Conservation (phyloP, 345 rosid genomes). For the Raphanus raphanistrum region DNA sequence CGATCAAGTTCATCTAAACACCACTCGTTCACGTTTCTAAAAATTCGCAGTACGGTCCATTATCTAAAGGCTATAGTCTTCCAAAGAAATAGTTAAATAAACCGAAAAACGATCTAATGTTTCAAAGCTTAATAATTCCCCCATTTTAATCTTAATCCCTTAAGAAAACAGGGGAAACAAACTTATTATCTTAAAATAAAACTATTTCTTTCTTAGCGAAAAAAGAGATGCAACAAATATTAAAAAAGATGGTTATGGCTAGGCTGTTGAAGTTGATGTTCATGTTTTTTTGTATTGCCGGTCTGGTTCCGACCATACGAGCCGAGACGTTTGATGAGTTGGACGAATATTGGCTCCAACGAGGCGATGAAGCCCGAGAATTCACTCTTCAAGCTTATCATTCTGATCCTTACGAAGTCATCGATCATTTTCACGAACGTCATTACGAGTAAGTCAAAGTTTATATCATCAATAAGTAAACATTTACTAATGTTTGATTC, state of each 20-base stretch:
- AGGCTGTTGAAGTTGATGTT: constrained; percentile 34
- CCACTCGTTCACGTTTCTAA: background rate
- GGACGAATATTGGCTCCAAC: constrained; percentile 62
- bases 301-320: constrained; percentile 28
- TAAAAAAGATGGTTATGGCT: constrained; percentile 30
- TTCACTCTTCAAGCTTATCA: constrained; percentile 43
- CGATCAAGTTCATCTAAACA: constrained; percentile 31
- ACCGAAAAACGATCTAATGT: constrained; percentile 15
- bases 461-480: background rate
- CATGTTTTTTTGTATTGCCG: constrained; percentile 33
- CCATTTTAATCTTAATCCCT: constrained; percentile 15
- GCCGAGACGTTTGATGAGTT: constrained; percentile 46
- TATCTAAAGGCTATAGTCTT: constrained; percentile 33
- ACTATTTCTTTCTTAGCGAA: background rate
- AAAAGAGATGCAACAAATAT: background rate
- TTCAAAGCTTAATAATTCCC: constrained; percentile 14
- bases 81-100: background rate
- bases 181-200: background rate
- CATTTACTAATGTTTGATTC: constrained; percentile 4
- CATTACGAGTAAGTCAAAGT: constrained; percentile 46
- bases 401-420: constrained; percentile 56
- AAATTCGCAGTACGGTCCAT: constrained; percentile 30
- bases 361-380: constrained; percentile 43
- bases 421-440: constrained; percentile 43
- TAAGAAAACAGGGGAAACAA: constrained; percentile 2